Evolutionary conservation across 148 eudicot genomes (phyloP).

Genomic region (Drosera capensis): DNA sequence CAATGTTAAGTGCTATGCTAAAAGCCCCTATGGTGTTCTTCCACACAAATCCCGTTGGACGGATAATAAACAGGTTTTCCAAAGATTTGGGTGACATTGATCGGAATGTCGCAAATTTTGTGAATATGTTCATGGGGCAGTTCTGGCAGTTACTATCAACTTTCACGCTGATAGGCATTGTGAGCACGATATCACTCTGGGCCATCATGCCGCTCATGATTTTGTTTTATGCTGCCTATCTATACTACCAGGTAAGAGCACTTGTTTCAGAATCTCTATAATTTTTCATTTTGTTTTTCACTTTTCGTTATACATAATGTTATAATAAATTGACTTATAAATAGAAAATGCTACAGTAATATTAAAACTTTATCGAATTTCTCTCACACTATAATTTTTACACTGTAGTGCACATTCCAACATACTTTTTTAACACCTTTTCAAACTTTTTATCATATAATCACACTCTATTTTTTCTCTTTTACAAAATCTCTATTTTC

Average conservation of each 20-base stretch:
- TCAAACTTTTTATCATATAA: no score
- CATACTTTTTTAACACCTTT: no score
- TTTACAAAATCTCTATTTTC: no score
- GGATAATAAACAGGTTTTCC: conserved; percentile 53
- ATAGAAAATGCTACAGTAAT: no score
- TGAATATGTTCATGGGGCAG: conserved; percentile 27
- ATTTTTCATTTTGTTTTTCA: no score
- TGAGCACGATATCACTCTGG: conserved; percentile 49
- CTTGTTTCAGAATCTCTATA: not conserved
- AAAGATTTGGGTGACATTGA: conserved; percentile 48
- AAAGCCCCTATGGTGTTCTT: conserved; percentile 64
- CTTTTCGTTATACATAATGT: no score
- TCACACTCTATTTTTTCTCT: no score
- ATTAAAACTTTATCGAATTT: no score
- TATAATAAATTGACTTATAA: no score
- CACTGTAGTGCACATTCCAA: no score
- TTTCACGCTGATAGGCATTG: conserved; percentile 39
- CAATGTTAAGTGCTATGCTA: conserved; percentile 40
- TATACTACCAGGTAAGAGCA: conserved; percentile 40
- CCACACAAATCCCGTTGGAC: conserved; percentile 56
- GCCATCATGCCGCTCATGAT: conserved; percentile 59
- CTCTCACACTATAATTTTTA: no score
- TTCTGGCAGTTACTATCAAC: conserved; percentile 43
- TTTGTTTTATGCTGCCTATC: conserved; percentile 44
- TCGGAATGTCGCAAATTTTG: conserved; percentile 35